Percentiles rank a stretch among this genome's conserved stretches.
phyloP scores from a whole-genome alignment of 352 stramenopile genomes.

The Thraustochytrium striatum region DNA sequence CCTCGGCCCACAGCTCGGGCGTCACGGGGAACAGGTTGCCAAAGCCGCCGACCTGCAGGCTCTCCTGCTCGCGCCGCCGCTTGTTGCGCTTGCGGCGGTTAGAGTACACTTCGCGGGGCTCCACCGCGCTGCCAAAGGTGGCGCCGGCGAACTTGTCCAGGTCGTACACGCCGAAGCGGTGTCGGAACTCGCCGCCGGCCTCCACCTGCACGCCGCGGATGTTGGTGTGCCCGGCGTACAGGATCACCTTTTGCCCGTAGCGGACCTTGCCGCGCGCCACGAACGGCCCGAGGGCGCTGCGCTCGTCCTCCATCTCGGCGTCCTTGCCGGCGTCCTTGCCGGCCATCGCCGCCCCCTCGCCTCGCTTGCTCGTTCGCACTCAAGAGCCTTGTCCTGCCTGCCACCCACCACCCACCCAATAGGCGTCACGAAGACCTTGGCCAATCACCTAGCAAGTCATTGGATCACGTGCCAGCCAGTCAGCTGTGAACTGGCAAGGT shows the following conservation, averaged over 20 bases:
- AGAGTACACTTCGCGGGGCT: not conserved
- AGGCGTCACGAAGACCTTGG: no score
- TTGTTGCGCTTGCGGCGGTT: constrained; percentile 19
- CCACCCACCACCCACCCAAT: no score
- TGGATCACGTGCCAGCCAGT: no score
- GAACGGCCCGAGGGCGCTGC: not conserved
- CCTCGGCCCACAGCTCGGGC: constrained; percentile 40
- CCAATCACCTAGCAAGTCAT: no score
- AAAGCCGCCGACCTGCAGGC: constrained; percentile 17
- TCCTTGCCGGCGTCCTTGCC: not conserved
- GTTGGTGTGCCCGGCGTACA: constrained; percentile 12
- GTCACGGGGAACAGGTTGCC: constrained; percentile 14
- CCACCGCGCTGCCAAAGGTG: not conserved
- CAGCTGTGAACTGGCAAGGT: no score
- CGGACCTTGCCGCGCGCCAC: constrained; percentile 1
- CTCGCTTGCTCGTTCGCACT: no score
- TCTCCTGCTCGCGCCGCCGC: not conserved
- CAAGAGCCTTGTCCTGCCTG: no score
- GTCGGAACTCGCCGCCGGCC: not conserved
- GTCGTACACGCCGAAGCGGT: constrained; percentile 2
- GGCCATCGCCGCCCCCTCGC: not conserved
- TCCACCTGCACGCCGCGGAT: constrained; percentile 5
- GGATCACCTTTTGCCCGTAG: constrained; percentile 12
- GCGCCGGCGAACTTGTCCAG: constrained; percentile 19
- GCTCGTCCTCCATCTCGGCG: not conserved